phyloP scores from a whole-genome alignment of 768 basidiomycete genomes.

The Tulasnella sp. region DNA sequence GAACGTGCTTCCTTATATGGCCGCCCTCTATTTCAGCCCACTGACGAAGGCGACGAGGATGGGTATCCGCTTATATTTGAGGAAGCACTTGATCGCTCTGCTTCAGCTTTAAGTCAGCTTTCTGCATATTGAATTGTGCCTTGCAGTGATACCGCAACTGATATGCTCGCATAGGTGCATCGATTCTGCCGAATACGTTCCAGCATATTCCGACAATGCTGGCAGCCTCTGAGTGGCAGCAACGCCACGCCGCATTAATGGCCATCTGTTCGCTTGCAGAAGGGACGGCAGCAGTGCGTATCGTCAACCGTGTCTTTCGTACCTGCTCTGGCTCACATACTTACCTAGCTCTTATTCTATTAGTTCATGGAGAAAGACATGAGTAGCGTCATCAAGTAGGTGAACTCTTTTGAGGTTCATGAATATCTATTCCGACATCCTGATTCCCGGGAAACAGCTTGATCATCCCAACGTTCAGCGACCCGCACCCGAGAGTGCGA shows the following conservation, averaged over 20 bases:
- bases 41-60: slow-evolving; percentile 47
- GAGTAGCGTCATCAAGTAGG: slow-evolving; percentile 71
- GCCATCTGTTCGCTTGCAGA: slow-evolving; percentile 79
- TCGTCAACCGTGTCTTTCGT: too few species aligned
- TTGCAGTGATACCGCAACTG: neutral
- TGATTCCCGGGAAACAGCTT: slow-evolving; percentile 35
- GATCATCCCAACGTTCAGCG: slow-evolving; percentile 65
- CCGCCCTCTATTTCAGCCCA: neutral
- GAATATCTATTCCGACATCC: slow-evolving; percentile 12
- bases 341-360: neutral
- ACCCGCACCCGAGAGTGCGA: slow-evolving; percentile 63
- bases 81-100: slow-evolving; percentile 70
- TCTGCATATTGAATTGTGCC: neutral
- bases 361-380: slow-evolving; percentile 74
- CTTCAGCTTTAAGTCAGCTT: slow-evolving; percentile 36
- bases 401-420: neutral
- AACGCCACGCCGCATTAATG: slow-evolving; percentile 77
- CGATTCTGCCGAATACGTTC: slow-evolving; percentile 70
- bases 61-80: slow-evolving; percentile 68
- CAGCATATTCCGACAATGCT: slow-evolving; percentile 77
- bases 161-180: slow-evolving; percentile 57
- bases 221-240: slow-evolving; percentile 71
- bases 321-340: too few species aligned
- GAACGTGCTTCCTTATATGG: neutral
- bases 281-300: slow-evolving; percentile 57